Evolutionary conservation across 2,329 filamentous ascomycete genomes (phyloP).

Genomic region (Penicillium sp.): DNA sequence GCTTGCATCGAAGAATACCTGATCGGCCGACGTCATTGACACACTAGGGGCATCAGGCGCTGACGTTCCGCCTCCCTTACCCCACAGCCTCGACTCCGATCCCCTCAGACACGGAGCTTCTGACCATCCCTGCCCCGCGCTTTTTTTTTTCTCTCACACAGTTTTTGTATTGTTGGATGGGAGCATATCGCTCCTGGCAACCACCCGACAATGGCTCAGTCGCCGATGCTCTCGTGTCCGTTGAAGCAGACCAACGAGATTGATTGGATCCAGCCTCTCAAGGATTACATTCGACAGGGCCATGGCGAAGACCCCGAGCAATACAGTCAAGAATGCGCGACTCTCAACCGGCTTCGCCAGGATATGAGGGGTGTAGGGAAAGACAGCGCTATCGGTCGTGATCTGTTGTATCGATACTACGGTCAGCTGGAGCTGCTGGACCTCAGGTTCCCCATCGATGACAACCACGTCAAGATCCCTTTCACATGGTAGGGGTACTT

Average conservation of each 20-base stretch:
- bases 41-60: slow-evolving; percentile 15
- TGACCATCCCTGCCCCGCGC: slow-evolving; percentile 14
- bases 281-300: slow-evolving; percentile 86
- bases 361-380: slow-evolving; percentile 98
- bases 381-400: slow-evolving; percentile 89
- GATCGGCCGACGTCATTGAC: slow-evolving; percentile 24
- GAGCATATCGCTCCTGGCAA: slow-evolving; percentile 39
- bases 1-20: not conserved
- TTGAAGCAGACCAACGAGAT: slow-evolving; percentile 95
- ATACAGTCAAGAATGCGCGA: slow-evolving; percentile 92
- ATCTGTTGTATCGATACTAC: slow-evolving; percentile 95
- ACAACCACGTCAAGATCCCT: slow-evolving; percentile 98
- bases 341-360: slow-evolving; percentile 90
- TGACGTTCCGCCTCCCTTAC: slow-evolving; percentile 24
- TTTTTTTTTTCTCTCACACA: not conserved
- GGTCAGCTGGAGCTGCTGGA: slow-evolving; percentile 94
- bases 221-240: slow-evolving; percentile 92
- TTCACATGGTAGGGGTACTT: slow-evolving; percentile 78
- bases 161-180: slow-evolving; percentile 27
- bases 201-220: slow-evolving; percentile 66
- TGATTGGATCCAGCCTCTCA: slow-evolving; percentile 92
- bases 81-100: slow-evolving; percentile 25
- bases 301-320: slow-evolving; percentile 97
- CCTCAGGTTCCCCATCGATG: slow-evolving; percentile 91
- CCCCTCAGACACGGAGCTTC: slow-evolving; percentile 19